These are phyloP conservation scores for Hyaloscypha variabilis DNA, from an alignment of 495 filamentous ascomycete genomes.

Conservation along the genomic window DNA sequence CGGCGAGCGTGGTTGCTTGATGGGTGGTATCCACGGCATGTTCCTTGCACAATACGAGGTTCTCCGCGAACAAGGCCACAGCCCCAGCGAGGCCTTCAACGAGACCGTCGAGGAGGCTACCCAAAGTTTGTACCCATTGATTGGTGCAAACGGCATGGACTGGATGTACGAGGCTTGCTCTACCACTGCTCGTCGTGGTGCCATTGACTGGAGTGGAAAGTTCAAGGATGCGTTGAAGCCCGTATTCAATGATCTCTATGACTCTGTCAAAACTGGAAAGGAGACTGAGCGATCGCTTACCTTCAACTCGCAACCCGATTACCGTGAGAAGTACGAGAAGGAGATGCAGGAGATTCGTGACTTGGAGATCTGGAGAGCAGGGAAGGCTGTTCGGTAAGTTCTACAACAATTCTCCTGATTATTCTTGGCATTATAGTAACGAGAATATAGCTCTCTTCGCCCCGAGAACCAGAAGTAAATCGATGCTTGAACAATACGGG, in stretches of 20 bases:
- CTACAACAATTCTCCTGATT: constrained; percentile 1
- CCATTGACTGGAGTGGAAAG: constrained; percentile 93
- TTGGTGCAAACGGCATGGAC: constrained; percentile 97
- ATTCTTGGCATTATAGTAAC: constrained; percentile 28
- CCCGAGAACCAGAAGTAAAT: constrained; percentile 88
- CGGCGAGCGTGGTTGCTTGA: constrained; percentile 98
- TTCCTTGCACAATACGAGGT: constrained; percentile 99
- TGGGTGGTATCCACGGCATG: constrained; percentile 99
- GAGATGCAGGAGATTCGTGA: constrained; percentile 96
- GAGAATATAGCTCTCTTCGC: constrained; percentile 66
- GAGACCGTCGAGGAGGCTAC: constrained; percentile 99
- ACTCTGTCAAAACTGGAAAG: constrained; percentile 81
- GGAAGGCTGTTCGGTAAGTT: constrained; percentile 87
- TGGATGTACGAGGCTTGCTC: constrained; percentile 99
- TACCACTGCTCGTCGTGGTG: constrained; percentile 95
- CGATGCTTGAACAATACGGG: constrained; percentile 7
- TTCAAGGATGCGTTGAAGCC: constrained; percentile 98
- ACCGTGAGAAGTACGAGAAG: constrained; percentile 92
- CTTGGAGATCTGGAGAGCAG: constrained; percentile 98
- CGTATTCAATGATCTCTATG: constrained; percentile 95
- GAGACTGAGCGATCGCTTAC: constrained; percentile 94
- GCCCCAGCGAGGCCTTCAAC: constrained; percentile 98
- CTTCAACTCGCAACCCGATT: constrained; percentile 93
- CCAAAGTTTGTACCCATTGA: constrained; percentile 95
- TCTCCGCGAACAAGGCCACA: constrained; percentile 96